These are phyloP conservation scores for Sporopachydermia cereana DNA, from an alignment of 1,139 yeast genomes.

Conservation along the genomic window DNA sequence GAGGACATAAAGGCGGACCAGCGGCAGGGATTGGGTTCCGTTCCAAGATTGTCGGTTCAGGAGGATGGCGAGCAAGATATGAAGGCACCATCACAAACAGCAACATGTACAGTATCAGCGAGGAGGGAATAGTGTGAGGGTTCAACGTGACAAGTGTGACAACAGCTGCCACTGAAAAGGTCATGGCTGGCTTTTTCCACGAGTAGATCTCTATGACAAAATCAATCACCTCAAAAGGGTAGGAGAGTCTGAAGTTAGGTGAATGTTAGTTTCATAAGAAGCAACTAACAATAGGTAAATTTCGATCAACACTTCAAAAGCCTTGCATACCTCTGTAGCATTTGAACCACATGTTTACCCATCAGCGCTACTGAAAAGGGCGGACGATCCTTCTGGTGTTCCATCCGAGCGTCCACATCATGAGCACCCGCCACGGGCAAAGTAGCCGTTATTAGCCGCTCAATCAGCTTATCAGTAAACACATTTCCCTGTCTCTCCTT, in stretches of 20 bases:
- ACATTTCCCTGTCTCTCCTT: constrained; percentile 3
- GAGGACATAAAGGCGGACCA: constrained; percentile 38
- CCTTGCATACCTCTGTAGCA: constrained; percentile 18
- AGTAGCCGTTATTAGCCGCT: constrained; percentile 56
- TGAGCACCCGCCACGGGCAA: constrained; percentile 40
- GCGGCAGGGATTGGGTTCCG: constrained; percentile 43
- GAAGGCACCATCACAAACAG: constrained; percentile 59
- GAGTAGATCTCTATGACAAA: constrained; percentile 38
- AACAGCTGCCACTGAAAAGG: constrained; percentile 45
- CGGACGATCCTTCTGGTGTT: constrained; percentile 53
- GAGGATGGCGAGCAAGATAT: constrained; percentile 38
- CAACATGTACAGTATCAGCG: constrained; percentile 45
- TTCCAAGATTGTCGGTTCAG: constrained; percentile 19
- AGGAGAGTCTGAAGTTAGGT: constrained; percentile 28
- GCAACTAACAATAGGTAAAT: neutral
- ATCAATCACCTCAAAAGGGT: constrained; percentile 50
- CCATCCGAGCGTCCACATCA: constrained; percentile 35
- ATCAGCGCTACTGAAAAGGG: constrained; percentile 56
- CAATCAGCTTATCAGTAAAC: constrained; percentile 54
- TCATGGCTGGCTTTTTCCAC: constrained; percentile 57
- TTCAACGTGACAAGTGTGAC: constrained; percentile 48
- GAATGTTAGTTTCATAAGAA: too few species aligned
- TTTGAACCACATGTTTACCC: constrained; percentile 55
- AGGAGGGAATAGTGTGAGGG: constrained; percentile 41
- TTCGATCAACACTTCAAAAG: neutral